Percentiles rank a stretch among this genome's conserved stretches.
Conservation (phyloP, 441 rosid genomes). For the Euphorbia neoarborescens region DNA sequence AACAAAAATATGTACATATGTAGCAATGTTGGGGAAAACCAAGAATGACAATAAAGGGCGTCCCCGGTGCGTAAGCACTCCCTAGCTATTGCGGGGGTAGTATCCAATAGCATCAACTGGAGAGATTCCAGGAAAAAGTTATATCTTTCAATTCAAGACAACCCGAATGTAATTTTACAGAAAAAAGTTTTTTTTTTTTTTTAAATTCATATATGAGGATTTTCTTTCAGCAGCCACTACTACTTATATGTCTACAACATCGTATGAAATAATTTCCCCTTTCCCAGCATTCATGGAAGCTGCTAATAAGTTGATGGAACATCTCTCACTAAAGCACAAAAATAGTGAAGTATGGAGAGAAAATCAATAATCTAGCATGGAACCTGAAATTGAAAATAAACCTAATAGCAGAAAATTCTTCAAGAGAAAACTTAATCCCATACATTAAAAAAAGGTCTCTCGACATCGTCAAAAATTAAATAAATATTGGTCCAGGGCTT, state of each 20-base stretch:
- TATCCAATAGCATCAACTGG: not conserved
- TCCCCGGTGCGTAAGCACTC: too few relatives aligned
- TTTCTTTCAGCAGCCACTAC: constrained; percentile 75
- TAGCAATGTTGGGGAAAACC: not conserved
- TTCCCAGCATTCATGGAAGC: constrained; percentile 73
- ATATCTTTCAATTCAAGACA: not conserved
- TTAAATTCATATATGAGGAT: not conserved
- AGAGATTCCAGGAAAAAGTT: not conserved
- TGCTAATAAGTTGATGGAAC: constrained; percentile 33
- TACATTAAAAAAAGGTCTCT: not conserved
- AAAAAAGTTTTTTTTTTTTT: not conserved
- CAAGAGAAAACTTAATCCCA: not conserved
- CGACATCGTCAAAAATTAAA: not conserved
- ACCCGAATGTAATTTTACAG: not conserved
- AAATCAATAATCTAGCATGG: not conserved
- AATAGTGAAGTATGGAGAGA: not conserved
- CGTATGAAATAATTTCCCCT: constrained; percentile 53
- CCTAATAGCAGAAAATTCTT: too few relatives aligned
- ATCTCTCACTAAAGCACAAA: constrained; percentile 20
- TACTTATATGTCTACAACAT: constrained; percentile 76
- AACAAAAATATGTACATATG: constrained; percentile 4
- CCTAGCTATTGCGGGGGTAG: too few relatives aligned
- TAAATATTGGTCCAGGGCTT: not conserved
- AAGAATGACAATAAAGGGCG: not conserved
- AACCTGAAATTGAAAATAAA: not conserved